Base-by-base conservation (phyloP, 2,329 filamentous ascomycete species). In the Bipolaris bicolor region DNA sequence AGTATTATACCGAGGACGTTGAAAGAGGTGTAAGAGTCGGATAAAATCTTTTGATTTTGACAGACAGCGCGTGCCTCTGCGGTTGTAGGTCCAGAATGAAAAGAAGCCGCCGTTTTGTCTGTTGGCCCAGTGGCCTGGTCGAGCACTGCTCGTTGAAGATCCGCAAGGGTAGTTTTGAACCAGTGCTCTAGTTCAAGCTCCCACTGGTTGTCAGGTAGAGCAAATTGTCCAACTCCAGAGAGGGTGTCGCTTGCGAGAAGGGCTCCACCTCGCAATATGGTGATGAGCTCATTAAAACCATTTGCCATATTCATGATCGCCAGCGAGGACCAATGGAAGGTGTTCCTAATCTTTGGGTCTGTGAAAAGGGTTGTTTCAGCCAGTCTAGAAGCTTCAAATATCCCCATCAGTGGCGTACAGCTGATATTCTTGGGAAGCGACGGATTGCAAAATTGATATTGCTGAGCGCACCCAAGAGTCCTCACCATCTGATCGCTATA, bases 371-470 rank as follows among this genome's bases (percentile, higher is more conserved):
- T 54, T 18, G 24, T 18, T 10, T 22, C 9, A 1, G 34, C 61
- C n/a, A 16, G 10, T 44, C 41, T 45, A 1, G 52, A 31, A 10
- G 55, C 41, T 29, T 64, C 58, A n/a, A 49, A 24, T 16, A 57
- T 36, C 5, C 65, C 69, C 26, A 55, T 61, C 16, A 67, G 58
- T 9, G 57, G 57, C 13, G 60, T 69, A 46, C 67, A 73, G 24
- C 60, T 47, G n/a, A 41, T 24, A 13, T 40, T 52, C n/a, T 58
- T 55, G 18, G 49, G 41, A 4, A 57, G 53, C 15, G 45, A 62
- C 2, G 72, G 69, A n/a, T 76, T 74, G 60, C 75, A 77, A 34
- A 71, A 62, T 57, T 77, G 71, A 40, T 72, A 68, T 54, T 76
- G 75, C 39, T 75, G 71, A 16, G 64, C 62, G 49, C 76, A 78